Evolutionary conservation across 1,139 yeast species (phyloP).

Genomic region (Saccharomyces hybrid): DNA sequence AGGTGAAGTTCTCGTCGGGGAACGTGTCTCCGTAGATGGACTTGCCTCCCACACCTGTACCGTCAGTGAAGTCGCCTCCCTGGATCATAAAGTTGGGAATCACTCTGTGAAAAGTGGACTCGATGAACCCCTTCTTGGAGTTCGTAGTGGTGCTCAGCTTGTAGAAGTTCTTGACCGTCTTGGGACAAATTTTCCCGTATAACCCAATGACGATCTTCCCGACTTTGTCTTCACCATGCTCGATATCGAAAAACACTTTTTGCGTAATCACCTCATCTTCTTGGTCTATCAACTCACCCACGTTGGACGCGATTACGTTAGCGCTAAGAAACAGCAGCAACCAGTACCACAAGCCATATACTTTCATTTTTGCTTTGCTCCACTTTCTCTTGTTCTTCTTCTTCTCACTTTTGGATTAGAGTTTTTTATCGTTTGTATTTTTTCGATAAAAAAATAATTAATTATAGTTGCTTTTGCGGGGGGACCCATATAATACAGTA

Average conservation of each 20-base stretch:
- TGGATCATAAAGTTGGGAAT: slow-evolving; percentile 98
- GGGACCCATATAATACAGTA: neutral
- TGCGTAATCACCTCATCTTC: neutral
- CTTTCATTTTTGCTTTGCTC: neutral
- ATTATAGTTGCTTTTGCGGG: neutral
- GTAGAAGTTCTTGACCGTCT: slow-evolving; percentile 97
- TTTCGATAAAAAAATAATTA: too few relatives aligned
- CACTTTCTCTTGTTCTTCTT: neutral
- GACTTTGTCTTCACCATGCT: slow-evolving; percentile 36
- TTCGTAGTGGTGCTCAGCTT: slow-evolving; percentile 91
- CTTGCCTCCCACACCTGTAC: slow-evolving; percentile 97
- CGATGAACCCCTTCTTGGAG: slow-evolving; percentile 91
- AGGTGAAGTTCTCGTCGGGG: slow-evolving; percentile 88
- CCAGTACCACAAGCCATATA: neutral
- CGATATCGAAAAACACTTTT: slow-evolving; percentile 32
- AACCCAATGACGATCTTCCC: slow-evolving; percentile 79
- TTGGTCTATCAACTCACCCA: neutral
- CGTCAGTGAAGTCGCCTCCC: slow-evolving; percentile 97
- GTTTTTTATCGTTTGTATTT: neutral
- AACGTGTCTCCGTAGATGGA: slow-evolving; percentile 95
- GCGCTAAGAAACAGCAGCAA: neutral
- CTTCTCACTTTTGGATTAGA: neutral
- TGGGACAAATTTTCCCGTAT: slow-evolving; percentile 92
- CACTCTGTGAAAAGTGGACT: slow-evolving; percentile 95
- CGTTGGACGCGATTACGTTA: neutral